A percentile compares a stretch with the other conserved stretches of the same genome.
phyloP scores from a whole-genome alignment of 2,329 filamentous ascomycete species.

The Xylariaceae sp. region DNA sequence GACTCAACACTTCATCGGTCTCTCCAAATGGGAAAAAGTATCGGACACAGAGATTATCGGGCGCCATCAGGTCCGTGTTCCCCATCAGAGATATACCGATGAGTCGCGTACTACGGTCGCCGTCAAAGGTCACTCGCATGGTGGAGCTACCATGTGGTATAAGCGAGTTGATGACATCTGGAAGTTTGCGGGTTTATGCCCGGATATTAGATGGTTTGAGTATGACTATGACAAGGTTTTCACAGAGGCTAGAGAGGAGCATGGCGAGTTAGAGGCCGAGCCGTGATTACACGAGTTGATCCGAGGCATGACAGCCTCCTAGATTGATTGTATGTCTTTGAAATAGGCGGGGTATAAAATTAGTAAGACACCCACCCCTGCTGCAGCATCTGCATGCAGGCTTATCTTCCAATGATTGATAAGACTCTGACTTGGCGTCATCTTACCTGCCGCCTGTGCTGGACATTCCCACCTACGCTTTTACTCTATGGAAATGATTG shows the following conservation, averaged over 20 bases:
- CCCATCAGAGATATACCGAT: slow-evolving; percentile 53
- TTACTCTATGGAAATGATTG: too few species aligned
- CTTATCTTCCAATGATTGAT: too few species aligned
- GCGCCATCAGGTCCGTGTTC: slow-evolving; percentile 55
- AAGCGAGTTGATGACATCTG: slow-evolving; percentile 54
- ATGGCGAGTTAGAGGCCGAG: neutral
- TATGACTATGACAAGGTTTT: slow-evolving; percentile 49
- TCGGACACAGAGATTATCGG: slow-evolving; percentile 45
- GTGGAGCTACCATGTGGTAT: slow-evolving; percentile 51
- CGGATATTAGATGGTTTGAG: slow-evolving; percentile 52
- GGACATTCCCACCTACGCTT: too few species aligned
- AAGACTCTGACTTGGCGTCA: too few species aligned
- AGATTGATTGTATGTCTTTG: too few species aligned
- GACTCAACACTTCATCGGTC: slow-evolving; percentile 56
- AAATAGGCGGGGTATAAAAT: too few species aligned
- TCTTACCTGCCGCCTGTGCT: too few species aligned
- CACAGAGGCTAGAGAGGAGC: neutral
- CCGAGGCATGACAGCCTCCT: too few species aligned
- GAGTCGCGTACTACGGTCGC: slow-evolving; percentile 41
- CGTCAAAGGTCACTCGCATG: slow-evolving; percentile 55
- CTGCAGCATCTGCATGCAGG: too few species aligned
- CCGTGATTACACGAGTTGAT: neutral
- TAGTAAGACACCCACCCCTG: too few species aligned
- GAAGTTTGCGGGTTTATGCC: slow-evolving; percentile 54
- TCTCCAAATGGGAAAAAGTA: slow-evolving; percentile 48